Evolutionary conservation across 345 rosid genomes (phyloP), one percentile per base, ranked within the genome.

Genomic region (Camelina laxa): DNA sequence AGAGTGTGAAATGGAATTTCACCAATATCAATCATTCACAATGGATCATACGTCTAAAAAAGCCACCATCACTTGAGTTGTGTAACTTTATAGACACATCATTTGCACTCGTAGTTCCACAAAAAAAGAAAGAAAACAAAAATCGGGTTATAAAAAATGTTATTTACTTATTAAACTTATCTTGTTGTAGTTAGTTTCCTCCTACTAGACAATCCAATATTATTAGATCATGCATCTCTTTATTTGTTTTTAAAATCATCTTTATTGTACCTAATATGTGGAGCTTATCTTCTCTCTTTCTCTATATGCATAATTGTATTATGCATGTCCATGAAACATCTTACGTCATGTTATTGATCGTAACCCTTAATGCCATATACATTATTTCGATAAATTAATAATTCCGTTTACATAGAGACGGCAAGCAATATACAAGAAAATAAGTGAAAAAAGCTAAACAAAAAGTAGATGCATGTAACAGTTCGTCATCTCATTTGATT

Each of bases 181-280:
- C 81, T 41, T 51, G 59, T 51, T 56, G 31, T 41, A 58, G 68
- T 51, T 71, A 77, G 80, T 72, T 77, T 71, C 69, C 77, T 78
- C 81, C 73, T 77, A 77, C 64, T 78, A 59, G 81, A 78, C 77
- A 72, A 53, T 72, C 81, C 77, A 78, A 72, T 78, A 50, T 20
- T 65, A 76, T 20, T 65, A 76, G 72, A 70, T 70, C 61, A 76
- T 70, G 55, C 80, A 36, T 64, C 55, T 49, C 27, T 55, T 31
- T n/a, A 36, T 17, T 5, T 19, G 4, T 30, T 45, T 17, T 10
- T 22, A 10, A 10, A 50, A 14, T 53, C 51, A 30, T 65, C 81
- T 60, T 66, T 51, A 50, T 72, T 72, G 51, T 66, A 72, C 77
- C 81, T 78, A 72, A 78, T 58, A 30, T 50, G 41, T 65, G 39